Evolutionary conservation across 2,329 filamentous ascomycete species (phyloP).

Genomic region (Fusarium sp.): DNA sequence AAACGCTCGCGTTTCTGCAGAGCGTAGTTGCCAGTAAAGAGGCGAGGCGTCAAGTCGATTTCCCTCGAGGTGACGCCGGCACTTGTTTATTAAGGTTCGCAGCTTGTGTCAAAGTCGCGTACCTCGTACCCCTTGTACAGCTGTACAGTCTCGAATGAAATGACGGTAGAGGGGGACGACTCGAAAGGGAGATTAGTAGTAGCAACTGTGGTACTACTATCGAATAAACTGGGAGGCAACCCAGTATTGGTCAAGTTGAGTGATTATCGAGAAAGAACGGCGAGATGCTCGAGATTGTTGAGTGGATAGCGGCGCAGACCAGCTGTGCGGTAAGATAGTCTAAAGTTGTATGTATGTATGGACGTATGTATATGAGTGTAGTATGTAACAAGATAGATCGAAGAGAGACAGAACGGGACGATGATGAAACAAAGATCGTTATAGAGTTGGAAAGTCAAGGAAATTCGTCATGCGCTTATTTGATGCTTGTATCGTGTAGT

Average conservation of each 20-base stretch:
- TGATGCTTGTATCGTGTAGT: conserved; percentile 44
- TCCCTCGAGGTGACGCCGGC: conserved; percentile 31
- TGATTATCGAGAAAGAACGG: conserved; percentile 34
- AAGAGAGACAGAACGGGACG: conserved; percentile 4
- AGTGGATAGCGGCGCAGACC: conserved; percentile 43
- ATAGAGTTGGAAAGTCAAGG: conserved; percentile 29
- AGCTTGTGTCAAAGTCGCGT: conserved; percentile 36
- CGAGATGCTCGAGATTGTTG: conserved; percentile 33
- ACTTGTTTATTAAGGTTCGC: conserved; percentile 34
- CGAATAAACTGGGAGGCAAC: conserved; percentile 6
- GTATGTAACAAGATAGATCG: conserved; percentile 18
- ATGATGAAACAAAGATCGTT: conserved; percentile 33
- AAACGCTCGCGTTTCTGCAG: conserved; percentile 47
- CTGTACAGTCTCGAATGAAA: conserved; percentile 22
- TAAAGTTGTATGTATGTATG: conserved; percentile 24
- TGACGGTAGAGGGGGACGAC: conserved; percentile 23
- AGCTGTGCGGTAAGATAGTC: conserved; percentile 42
- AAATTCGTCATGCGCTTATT: conserved; percentile 40
- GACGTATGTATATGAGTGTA: background rate
- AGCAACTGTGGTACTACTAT: conserved; percentile 19
- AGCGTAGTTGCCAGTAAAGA: conserved; percentile 35
- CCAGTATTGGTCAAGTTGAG: conserved; percentile 14
- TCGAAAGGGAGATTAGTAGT: conserved; percentile 21
- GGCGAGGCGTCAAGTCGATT: conserved; percentile 29
- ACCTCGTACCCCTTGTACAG: background rate